Evolutionary conservation across 2,329 filamentous ascomycete genomes (phyloP).

Genomic region (Decorospora gaudefroyi): DNA sequence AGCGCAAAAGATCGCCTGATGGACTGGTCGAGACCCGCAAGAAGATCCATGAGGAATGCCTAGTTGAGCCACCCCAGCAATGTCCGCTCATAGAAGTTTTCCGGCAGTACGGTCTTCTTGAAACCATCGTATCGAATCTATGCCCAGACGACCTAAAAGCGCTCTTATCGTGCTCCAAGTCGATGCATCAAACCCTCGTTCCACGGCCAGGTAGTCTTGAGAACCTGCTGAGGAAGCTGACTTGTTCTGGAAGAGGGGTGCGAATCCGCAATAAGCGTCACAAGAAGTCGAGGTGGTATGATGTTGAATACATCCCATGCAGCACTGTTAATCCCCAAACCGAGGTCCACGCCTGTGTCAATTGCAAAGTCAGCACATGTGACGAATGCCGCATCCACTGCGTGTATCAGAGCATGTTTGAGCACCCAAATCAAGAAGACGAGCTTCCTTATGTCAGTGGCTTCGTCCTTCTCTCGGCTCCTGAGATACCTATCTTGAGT

Average conservation of each 20-base stretch:
- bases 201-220: conserved; percentile 29
- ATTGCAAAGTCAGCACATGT: conserved; percentile 40
- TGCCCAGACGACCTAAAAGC: conserved; percentile 35
- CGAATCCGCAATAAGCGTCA: conserved; percentile 29
- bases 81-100: conserved; percentile 29
- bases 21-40: conserved; percentile 8
- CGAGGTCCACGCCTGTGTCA: conserved; percentile 32
- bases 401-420: conserved; percentile 41
- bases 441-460: conserved; percentile 41
- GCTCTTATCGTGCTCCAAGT: conserved; percentile 37
- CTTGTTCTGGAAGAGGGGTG: conserved; percentile 36
- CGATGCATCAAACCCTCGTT: conserved; percentile 30
- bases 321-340: conserved; percentile 15
- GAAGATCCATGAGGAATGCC: conserved; percentile 8
- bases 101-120: conserved; percentile 38
- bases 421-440: conserved; percentile 29
- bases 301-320: conserved; percentile 31
- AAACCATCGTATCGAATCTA: conserved; percentile 30
- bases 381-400: conserved; percentile 45
- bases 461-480: conserved; percentile 32
- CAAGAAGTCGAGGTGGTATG: conserved; percentile 31
- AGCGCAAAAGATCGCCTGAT: conserved; percentile 28
- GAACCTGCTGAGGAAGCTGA: conserved; percentile 34
- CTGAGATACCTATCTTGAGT: conserved; percentile 39
- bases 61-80: not conserved